Percentiles rank a stretch among this genome's conserved stretches.
These are phyloP conservation scores for Nitzschia putrida DNA, from an alignment of 108 stramenopile species.

Conservation along the genomic window DNA sequence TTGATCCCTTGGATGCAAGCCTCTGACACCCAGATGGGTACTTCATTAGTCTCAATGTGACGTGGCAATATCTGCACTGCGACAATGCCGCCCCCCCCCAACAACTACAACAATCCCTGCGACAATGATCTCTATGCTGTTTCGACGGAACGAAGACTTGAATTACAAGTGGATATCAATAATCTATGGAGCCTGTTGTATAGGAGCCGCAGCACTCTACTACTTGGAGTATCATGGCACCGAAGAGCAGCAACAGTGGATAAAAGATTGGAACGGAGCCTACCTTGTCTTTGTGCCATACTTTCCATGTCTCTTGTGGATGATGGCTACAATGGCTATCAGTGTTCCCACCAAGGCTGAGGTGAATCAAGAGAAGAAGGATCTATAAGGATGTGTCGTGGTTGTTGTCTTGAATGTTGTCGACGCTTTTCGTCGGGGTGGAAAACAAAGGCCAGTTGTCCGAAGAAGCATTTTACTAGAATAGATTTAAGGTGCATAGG, in stretches of 20 bases:
- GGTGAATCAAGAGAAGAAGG: background rate
- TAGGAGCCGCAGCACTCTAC: background rate
- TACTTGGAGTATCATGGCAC: background rate
- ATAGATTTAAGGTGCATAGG: no score
- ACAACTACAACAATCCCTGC: no score
- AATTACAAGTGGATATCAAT: conserved; percentile 25
- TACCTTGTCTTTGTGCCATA: conserved; percentile 24
- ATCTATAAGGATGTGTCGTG: background rate
- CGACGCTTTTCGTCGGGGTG: no score
- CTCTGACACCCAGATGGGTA: no score
- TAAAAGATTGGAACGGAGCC: conserved; percentile 1
- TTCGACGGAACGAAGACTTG: conserved; percentile 9
- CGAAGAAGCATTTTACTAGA: no score
- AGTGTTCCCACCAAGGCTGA: background rate
- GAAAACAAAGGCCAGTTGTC: no score
- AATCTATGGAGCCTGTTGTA: conserved; percentile 1
- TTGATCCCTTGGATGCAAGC: no score
- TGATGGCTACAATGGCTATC: background rate
- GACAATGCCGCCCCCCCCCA: no score
- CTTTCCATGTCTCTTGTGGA: conserved; percentile 19
- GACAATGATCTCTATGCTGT: background rate
- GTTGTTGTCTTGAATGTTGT: no score
- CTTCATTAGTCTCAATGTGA: no score
- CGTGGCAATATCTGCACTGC: no score
- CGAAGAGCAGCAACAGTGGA: conserved; percentile 4